A percentile compares a stretch with the other conserved stretches of the same genome.
Conservation (phyloP, 495 filamentous ascomycete species). For the Penicillium angulare region DNA sequence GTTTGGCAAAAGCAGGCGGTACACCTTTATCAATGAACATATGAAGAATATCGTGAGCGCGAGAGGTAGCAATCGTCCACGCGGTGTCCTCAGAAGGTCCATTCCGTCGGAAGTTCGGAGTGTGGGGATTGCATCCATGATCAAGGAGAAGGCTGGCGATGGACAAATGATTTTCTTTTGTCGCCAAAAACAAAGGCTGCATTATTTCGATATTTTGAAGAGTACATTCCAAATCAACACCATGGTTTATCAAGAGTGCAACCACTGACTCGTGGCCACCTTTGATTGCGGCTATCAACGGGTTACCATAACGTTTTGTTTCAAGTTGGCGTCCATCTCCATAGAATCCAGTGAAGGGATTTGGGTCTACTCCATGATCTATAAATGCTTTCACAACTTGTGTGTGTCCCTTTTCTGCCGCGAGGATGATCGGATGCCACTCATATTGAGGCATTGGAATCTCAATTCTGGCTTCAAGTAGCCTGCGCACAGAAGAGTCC, state of each 20-base stretch:
- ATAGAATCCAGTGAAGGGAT: background rate
- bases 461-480: background rate
- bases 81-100: background rate
- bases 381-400: slow-evolving; percentile 2
- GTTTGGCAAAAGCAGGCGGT: background rate
- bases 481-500: slow-evolving; percentile 1
- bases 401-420: slow-evolving; percentile 3
- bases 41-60: background rate
- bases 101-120: background rate
- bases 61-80: background rate
- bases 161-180: background rate
- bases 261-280: slow-evolving; percentile 4
- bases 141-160: slow-evolving; percentile 3
- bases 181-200: slow-evolving; percentile 1
- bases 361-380: background rate
- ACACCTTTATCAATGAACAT: background rate
- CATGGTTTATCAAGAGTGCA: slow-evolving; percentile 2
- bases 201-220: background rate
- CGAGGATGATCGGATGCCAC: slow-evolving; percentile 1
- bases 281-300: background rate
- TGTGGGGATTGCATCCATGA: slow-evolving; percentile 1
- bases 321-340: too few relatives aligned
- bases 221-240: background rate
- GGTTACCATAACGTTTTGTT: background rate
- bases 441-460: background rate